Evolutionary conservation across 2,329 filamentous ascomycete genomes (phyloP).

Genomic region (Botryosphaeria dothidea): DNA sequence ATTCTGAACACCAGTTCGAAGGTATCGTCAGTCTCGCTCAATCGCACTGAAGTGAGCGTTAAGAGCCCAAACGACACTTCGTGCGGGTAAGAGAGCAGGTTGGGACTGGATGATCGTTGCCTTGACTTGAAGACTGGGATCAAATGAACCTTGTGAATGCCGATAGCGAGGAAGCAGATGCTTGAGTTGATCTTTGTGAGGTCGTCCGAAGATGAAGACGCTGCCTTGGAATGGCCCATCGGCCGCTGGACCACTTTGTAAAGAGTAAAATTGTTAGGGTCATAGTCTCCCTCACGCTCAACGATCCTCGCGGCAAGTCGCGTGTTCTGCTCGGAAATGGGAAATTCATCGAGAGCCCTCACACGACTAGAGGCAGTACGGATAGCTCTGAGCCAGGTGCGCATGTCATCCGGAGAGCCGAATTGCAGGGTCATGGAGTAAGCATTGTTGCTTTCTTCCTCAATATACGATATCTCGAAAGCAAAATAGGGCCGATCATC

Average conservation of each 20-base stretch:
- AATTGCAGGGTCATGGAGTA: slow-evolving; percentile 66
- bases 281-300: slow-evolving; percentile 68
- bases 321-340: slow-evolving; percentile 60
- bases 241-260: slow-evolving; percentile 68
- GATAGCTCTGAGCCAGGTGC: slow-evolving; percentile 65
- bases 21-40: slow-evolving; percentile 64
- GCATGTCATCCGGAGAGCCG: slow-evolving; percentile 63
- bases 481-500: slow-evolving; percentile 67
- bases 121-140: slow-evolving; percentile 63
- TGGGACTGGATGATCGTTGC: slow-evolving; percentile 56
- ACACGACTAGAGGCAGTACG: slow-evolving; percentile 60
- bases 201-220: slow-evolving; percentile 67
- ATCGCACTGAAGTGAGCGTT: slow-evolving; percentile 59
- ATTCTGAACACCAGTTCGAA: slow-evolving; percentile 66
- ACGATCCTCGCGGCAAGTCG: slow-evolving; percentile 64
- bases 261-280: slow-evolving; percentile 66
- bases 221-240: slow-evolving; percentile 55
- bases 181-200: slow-evolving; percentile 64
- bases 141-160: slow-evolving; percentile 68
- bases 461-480: slow-evolving; percentile 67
- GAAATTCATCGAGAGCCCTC: slow-evolving; percentile 52
- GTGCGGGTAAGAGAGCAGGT: slow-evolving; percentile 51
- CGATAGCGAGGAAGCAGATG: slow-evolving; percentile 69
- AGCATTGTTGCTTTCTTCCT: slow-evolving; percentile 63
- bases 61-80: slow-evolving; percentile 64